Evolutionary conservation across 2,329 filamentous ascomycete species (phyloP), one percentile per base, ranked within the genome.

Genomic region (Penicillium italicum): DNA sequence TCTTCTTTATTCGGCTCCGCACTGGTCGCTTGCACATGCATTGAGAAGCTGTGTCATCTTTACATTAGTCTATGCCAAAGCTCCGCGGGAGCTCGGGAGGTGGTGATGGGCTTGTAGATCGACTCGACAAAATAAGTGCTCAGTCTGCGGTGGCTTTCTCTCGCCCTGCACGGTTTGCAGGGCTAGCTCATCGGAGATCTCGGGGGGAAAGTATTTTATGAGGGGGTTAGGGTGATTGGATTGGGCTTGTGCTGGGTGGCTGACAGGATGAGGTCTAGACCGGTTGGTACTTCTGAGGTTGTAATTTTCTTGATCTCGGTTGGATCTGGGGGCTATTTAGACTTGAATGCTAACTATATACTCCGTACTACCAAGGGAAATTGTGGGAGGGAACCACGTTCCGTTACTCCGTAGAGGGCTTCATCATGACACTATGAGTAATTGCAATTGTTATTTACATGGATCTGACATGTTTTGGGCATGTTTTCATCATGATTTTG

Each of bases 11-110:
- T 51, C 14, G 47, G 18, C 18, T 30, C 48, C 51, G 62, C 62
- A 61, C 54, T 61, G 62, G 31, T 61, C 63, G 61, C 62, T 61
- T 53, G 16, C 59, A 62, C 63, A 64, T 61, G 63, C 44, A 4
- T 34, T 11, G 6, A 50, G 43, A 58, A 44, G 42, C 46, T 36
- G 61, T 66, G 61, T 61, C 57, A 62, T 62, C 44, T 58, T 48
- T 55, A 54, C 56, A 58, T 62, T 63, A 63, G 55, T 51, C 52
- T 47, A 53, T 55, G 48, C 48, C 45, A 57, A 44, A 58, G 58
- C 56, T 62, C 49, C 51, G 14, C 38, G 55, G 47, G 49, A 50
- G n/a, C 26, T 31, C 40, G 43, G 50, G 53, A 55, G 50, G 43
- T 55, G 56, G 50, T 59, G 55, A 55, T 59, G 62, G 55, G 53